These are phyloP conservation scores for Teratosphaeria viscida DNA, from an alignment of 2,329 filamentous ascomycete species.

Conservation along the genomic window DNA sequence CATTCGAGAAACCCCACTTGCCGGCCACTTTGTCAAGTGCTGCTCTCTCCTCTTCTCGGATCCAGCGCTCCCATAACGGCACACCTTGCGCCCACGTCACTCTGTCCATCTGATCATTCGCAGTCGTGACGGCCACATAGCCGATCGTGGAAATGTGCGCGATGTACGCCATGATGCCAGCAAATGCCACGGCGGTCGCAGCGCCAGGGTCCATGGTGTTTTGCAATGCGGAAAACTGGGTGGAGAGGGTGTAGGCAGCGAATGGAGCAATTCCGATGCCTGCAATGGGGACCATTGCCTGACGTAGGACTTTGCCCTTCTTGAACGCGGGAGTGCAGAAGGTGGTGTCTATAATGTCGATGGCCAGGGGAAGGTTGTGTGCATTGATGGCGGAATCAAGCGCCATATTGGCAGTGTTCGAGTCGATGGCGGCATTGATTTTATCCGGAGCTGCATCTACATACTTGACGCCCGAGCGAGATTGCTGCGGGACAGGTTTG, in stretches of 20 bases:
- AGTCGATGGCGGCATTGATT: conserved; percentile 56
- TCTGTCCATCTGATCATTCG: conserved; percentile 90
- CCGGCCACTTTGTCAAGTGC: conserved; percentile 77
- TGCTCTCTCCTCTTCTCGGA: conserved; percentile 80
- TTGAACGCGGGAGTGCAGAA: conserved; percentile 58
- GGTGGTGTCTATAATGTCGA: conserved; percentile 62
- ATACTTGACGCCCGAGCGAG: conserved; percentile 44
- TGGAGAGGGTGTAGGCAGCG: conserved; percentile 60
- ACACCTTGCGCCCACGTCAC: conserved; percentile 84
- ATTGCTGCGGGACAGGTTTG: conserved; percentile 49
- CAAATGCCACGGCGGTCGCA: conserved; percentile 69
- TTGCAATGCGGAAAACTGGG: conserved; percentile 56
- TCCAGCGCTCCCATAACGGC: conserved; percentile 69
- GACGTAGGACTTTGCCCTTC: conserved; percentile 56
- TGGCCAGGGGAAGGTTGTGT: conserved; percentile 65
- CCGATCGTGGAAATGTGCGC: conserved; percentile 72
- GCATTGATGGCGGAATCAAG: conserved; percentile 69
- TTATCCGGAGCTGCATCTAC: conserved; percentile 53
- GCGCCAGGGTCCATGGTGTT: conserved; percentile 64
- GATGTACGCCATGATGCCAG: conserved; percentile 73
- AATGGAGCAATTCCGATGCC: conserved; percentile 50
- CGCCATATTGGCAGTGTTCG: conserved; percentile 59
- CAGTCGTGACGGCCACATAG: conserved; percentile 70
- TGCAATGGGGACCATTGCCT: conserved; percentile 49
- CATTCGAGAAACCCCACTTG: conserved; percentile 85